These are phyloP conservation scores for Ploettnerulaceae sp. DNA, from an alignment of 2,329 filamentous ascomycete species.

Conservation along the genomic window DNA sequence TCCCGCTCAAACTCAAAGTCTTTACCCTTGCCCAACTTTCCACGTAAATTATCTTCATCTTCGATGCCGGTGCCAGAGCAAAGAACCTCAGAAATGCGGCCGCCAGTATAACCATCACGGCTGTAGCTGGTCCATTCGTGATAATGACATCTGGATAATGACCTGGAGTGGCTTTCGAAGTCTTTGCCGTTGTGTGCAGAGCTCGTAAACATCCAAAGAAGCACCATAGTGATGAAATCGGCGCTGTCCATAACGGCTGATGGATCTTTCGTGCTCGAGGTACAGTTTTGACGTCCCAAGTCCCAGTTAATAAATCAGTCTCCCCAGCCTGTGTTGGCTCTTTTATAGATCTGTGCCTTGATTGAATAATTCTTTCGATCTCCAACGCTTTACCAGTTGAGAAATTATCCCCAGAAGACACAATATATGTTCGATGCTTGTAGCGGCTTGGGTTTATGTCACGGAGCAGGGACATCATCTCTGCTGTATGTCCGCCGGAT, in stretches of 20 bases:
- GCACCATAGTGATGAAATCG: constrained; percentile 61
- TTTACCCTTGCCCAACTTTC: constrained; percentile 89
- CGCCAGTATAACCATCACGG: constrained; percentile 66
- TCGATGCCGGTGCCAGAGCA: constrained; percentile 48
- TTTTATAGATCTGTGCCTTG: constrained; percentile 15
- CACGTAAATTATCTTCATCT: constrained; percentile 75
- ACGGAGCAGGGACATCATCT: constrained; percentile 83
- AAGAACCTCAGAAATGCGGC: constrained; percentile 45
- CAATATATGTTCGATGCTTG: constrained; percentile 69
- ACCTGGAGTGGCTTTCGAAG: constrained; percentile 32
- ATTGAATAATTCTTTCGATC: constrained; percentile 50
- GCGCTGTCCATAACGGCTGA: constrained; percentile 71
- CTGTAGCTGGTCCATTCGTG: constrained; percentile 85
- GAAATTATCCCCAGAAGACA: constrained; percentile 71
- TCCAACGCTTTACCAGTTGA: constrained; percentile 59
- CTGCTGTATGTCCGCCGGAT: constrained; percentile 88
- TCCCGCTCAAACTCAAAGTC: constrained; percentile 78
- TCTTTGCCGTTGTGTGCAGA: constrained; percentile 38
- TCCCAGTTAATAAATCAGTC: constrained; percentile 20
- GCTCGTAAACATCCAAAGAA: constrained; percentile 57
- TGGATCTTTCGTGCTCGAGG: constrained; percentile 77
- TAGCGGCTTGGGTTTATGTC: constrained; percentile 46
- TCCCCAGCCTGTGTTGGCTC: constrained; percentile 17
- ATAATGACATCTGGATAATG: constrained; percentile 69
- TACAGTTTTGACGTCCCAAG: constrained; percentile 52